Evolutionary conservation across 306 rosid species (phyloP), one percentile per base, ranked within the genome.

Genomic region (Carpinus viminea): DNA sequence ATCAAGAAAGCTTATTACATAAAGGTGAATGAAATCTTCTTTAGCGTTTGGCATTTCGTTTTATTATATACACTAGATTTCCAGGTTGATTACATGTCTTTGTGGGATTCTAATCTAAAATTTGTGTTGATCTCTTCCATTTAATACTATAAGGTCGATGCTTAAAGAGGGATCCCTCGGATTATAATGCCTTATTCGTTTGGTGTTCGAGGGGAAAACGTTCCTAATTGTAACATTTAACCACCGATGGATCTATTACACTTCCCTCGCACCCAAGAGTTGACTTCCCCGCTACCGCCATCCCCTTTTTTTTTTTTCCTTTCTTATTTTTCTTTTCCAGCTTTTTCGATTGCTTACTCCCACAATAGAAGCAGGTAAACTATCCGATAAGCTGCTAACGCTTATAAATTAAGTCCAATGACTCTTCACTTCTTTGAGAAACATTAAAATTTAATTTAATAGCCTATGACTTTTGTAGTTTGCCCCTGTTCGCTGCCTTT

Each of bases 1-100:
- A 95, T 95, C 77, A 95, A 95, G 87, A 95, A 95, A 85, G 99
- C 99, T 68, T 95, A 95, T 84, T 95, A 95, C 83, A 87, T 95
- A 62, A 95, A 91, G 99, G 99, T 94, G 54, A 73, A 74, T 34
- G 53, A n/a, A 17, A 26, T 53, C 69, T 8, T 56, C 24, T 55
- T 74, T 43, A 41, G 53, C 64, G 53, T 38, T 41, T 77, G 18
- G 38, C 24, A 2, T 12, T 28, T 65, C 11, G 18, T n/a, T 48
- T 48, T 48, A 3, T 48, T 48, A 48, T 12, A 11, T 12, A 9
- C 52, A 48, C 52, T 48, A 11, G 52, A 48, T 48, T 48, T 48
- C 52, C 52, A 48, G 52, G 52, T 48, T 48, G 52, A 48, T 48
- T 48, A 48, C 52, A 48, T 48, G 52, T 13, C 12, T 72, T 73